A percentile compares a stretch with the other conserved stretches of the same genome.
Conservation (phyloP, 2,329 filamentous ascomycete genomes). For the Ascochyta rabiei region DNA sequence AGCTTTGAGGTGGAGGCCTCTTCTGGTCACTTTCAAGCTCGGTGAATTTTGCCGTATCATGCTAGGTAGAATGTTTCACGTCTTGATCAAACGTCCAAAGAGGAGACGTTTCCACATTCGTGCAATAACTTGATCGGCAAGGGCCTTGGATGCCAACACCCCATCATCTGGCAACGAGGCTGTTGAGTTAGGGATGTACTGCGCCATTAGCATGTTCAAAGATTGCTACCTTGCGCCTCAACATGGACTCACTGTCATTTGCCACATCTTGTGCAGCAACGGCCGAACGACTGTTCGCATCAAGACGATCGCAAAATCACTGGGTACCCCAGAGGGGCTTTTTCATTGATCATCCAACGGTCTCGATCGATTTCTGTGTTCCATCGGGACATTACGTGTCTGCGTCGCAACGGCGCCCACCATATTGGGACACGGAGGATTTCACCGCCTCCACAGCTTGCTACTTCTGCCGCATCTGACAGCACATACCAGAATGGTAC, state of each 20-base stretch:
- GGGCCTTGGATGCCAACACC: neutral
- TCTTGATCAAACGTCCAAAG: neutral
- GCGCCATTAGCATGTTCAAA: neutral
- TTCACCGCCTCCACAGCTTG: neutral
- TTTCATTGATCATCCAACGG: neutral
- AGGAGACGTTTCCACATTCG: neutral
- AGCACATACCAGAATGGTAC: neutral
- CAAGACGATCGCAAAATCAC: neutral
- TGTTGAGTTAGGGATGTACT: slow-evolving; percentile 7
- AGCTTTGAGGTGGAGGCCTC: neutral
- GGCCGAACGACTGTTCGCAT: neutral
- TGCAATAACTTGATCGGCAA: neutral
- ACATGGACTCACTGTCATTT: neutral
- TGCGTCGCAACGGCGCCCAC: neutral
- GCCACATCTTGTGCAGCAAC: neutral
- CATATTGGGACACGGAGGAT: neutral
- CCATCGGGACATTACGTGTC: neutral
- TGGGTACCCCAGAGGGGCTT: neutral
- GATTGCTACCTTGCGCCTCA: slow-evolving; percentile 14
- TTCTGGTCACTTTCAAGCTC: neutral
- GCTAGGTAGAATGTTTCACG: slow-evolving; percentile 2
- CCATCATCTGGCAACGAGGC: neutral
- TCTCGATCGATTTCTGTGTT: neutral
- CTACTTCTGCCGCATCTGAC: neutral
- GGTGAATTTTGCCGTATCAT: neutral